Evolutionary conservation across 768 basidiomycete genomes (phyloP), one percentile per base, ranked within the genome.

Genomic region (Dioszegia crocea): DNA sequence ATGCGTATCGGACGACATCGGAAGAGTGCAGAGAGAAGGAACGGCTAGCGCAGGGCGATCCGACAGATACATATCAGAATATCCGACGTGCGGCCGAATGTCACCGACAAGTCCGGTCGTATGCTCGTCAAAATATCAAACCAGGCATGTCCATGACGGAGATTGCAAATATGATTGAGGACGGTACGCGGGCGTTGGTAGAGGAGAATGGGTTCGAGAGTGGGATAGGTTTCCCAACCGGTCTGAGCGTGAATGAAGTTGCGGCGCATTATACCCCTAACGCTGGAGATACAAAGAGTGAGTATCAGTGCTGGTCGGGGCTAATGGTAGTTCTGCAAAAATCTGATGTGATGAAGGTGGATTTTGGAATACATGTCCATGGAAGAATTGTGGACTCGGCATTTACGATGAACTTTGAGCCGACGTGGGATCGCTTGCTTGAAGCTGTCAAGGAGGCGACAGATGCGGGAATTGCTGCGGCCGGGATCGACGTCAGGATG

Each of bases 211-310:
- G 90, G 0, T 59, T 72, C 24, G 71, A 75, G 21, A 80, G 84
- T 39, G 96, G 96, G 1, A 82, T 99, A 62, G 96, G 92, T 1
- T 99, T 99, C 79, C 96, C 96, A 27, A 98, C 94, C 9, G 96
- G 96, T 36, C 80, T 98, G 63, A 93, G 87, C 77, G 77, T 91
- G 65, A 99, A 99, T 75, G 81, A 96, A 70, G 91, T 91, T 64
- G 96, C 96, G 0, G 96, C 96, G 16, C 96, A 99, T 78, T 99
- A 89, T 76, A 87, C 89, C 4, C 94, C 94, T 10, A 99, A 99
- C 76, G 85, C 92, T 4, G 90, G 91, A 33, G 92, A 94, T 77
- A 91, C 84, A 2, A 84, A 76, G 56, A 83, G 91, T 92, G 66
- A 61, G 85, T 79, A n/a, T 43, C 4, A 40, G 36, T 51, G 16